Percentiles rank a stretch among this genome's conserved stretches.
Conservation (phyloP, 1,284 basidiomycete genomes). For the Ganoderma leucocontextum region DNA sequence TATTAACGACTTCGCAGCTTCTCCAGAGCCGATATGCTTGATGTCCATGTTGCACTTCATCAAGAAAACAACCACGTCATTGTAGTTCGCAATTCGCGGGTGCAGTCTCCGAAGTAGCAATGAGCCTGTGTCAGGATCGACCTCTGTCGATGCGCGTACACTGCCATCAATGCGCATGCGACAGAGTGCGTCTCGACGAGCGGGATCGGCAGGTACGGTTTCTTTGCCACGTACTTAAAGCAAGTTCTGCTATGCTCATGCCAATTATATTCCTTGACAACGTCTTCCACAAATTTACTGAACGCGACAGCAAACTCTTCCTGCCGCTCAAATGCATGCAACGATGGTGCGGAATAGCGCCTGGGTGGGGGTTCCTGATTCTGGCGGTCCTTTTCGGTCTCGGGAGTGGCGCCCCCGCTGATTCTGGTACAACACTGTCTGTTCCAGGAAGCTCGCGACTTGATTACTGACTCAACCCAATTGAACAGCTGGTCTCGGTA, state of each 20-base stretch:
- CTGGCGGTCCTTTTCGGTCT: background rate
- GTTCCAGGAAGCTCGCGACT: background rate
- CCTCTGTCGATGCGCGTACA: too few species aligned
- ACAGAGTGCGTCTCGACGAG: too few species aligned
- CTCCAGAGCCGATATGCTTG: background rate
- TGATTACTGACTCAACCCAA: background rate
- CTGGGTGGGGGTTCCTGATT: background rate
- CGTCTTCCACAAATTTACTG: too few species aligned
- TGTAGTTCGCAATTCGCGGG: background rate
- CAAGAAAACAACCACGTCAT: background rate
- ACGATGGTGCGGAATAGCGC: background rate
- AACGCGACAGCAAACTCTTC: too few species aligned
- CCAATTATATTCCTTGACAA: too few species aligned
- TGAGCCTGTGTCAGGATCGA: background rate
- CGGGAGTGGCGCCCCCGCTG: background rate
- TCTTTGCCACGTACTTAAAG: too few species aligned
- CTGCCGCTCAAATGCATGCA: too few species aligned
- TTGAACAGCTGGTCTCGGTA: background rate
- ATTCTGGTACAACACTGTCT: background rate
- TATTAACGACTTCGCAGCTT: background rate
- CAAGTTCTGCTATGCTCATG: too few species aligned
- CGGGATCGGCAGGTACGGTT: too few species aligned
- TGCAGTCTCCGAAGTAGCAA: background rate
- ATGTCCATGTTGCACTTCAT: background rate
- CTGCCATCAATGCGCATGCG: too few species aligned